phyloP scores from a whole-genome alignment of 1,284 basidiomycete genomes.

The Phlebopus sp. region DNA sequence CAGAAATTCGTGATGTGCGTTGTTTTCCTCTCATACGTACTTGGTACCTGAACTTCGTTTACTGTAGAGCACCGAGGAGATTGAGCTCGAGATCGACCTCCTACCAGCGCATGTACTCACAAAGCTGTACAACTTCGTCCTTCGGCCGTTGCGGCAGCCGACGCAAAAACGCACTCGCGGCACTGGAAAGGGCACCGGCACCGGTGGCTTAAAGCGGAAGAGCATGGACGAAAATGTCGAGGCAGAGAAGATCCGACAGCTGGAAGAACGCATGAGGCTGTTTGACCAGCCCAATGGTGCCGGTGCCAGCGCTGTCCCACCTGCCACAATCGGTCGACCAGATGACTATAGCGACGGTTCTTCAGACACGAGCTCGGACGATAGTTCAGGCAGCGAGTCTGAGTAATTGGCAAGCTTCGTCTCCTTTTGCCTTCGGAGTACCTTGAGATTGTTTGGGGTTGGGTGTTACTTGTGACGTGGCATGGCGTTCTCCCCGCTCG shows the following conservation, averaged over 20 bases:
- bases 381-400: slow-evolving; percentile 79
- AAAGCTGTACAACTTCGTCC: slow-evolving; percentile 92
- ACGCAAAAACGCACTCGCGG: slow-evolving; percentile 58
- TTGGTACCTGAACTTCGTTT: slow-evolving; percentile 8
- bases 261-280: slow-evolving; percentile 78
- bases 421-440: slow-evolving; percentile 9
- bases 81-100: slow-evolving; percentile 93
- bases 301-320: slow-evolving; percentile 30
- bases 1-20: slow-evolving; percentile 86
- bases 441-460: slow-evolving; percentile 6
- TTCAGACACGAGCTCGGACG: slow-evolving; percentile 75
- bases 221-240: slow-evolving; percentile 90
- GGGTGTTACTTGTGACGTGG: slow-evolving; percentile 9
- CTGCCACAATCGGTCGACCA: slow-evolving; percentile 33
- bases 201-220: slow-evolving; percentile 85
- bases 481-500: slow-evolving; percentile 12
- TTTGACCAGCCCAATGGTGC: slow-evolving; percentile 59
- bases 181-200: slow-evolving; percentile 76
- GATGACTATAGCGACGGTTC: slow-evolving; percentile 68
- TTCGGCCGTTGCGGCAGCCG: slow-evolving; percentile 65
- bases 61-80: slow-evolving; percentile 86
- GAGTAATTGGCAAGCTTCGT: slow-evolving; percentile 47
- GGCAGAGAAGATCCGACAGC: slow-evolving; percentile 83
- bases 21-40: slow-evolving; percentile 3
- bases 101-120: slow-evolving; percentile 81